These are phyloP conservation scores for Fraxinus baroniana DNA, from an alignment of 305 asterid species.

Conservation along the genomic window DNA sequence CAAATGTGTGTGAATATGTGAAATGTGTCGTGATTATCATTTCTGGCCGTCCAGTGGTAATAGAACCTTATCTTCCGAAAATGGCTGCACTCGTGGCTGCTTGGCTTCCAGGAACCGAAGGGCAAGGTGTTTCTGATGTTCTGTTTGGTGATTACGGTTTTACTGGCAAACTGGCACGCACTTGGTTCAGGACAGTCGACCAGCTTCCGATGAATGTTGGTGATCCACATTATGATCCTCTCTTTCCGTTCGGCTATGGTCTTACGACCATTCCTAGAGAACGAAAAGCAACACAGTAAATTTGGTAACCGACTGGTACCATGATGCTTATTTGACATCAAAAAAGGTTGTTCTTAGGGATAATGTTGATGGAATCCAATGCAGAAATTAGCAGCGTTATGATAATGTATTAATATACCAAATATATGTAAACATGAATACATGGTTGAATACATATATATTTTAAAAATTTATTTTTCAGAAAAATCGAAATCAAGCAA, in stretches of 20 bases:
- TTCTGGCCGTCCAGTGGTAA: slow-evolving; percentile 67
- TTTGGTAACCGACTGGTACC: neutral
- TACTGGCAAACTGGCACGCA: slow-evolving; percentile 63
- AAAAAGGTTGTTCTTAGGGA: neutral
- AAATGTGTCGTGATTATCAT: slow-evolving; percentile 57
- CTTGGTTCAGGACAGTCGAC: slow-evolving; percentile 64
- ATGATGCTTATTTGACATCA: neutral
- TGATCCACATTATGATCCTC: slow-evolving; percentile 66
- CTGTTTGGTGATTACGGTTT: slow-evolving; percentile 62
- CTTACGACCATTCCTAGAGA: slow-evolving; percentile 38
- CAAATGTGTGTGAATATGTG: slow-evolving; percentile 48
- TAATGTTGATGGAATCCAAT: neutral
- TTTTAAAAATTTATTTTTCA: too few species aligned
- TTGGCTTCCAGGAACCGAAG: slow-evolving; percentile 86
- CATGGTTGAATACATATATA: neutral
- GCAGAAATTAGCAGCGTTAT: neutral
- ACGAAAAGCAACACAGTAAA: neutral
- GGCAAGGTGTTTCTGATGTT: slow-evolving; percentile 63
- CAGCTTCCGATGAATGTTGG: slow-evolving; percentile 79
- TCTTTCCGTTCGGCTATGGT: slow-evolving; percentile 63
- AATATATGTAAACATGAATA: neutral
- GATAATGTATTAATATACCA: neutral
- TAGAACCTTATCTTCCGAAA: slow-evolving; percentile 41
- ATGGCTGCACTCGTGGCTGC: slow-evolving; percentile 71
- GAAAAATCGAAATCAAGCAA: too few species aligned